These are phyloP conservation scores for Rhizomucor pusillus DNA, from an alignment of 371 early-diverging fungal species.

Conservation along the genomic window DNA sequence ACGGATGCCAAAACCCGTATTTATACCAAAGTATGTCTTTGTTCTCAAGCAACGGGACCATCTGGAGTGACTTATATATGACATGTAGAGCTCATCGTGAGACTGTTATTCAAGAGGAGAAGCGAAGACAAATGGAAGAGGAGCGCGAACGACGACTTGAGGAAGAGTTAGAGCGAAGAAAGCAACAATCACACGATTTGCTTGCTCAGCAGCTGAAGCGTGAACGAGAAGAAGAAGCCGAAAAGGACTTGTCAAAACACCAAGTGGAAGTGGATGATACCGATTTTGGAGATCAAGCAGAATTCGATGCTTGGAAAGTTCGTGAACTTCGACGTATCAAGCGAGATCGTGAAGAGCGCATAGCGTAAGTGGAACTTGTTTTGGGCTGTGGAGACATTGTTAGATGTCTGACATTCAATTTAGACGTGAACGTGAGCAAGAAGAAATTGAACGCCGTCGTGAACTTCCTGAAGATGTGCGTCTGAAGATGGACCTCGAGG, in stretches of 20 bases:
- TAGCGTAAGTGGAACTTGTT: constrained; percentile 50
- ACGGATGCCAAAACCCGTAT: constrained; percentile 74
- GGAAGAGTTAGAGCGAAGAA: constrained; percentile 62
- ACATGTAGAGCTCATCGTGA: constrained; percentile 62
- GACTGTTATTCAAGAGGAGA: constrained; percentile 64
- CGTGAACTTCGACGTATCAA: constrained; percentile 89
- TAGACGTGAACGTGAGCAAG: constrained; percentile 72
- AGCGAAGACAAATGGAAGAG: constrained; percentile 59
- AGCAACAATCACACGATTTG: constrained; percentile 72
- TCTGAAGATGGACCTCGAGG: constrained; percentile 65
- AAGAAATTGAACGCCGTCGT: constrained; percentile 78
- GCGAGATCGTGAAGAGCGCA: constrained; percentile 79
- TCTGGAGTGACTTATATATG: background rate
- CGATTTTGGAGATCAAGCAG: constrained; percentile 86
- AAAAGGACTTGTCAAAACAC: constrained; percentile 25
- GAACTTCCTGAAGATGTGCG: constrained; percentile 82
- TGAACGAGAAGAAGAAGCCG: constrained; percentile 28
- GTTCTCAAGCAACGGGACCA: background rate
- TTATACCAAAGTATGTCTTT: constrained; percentile 79
- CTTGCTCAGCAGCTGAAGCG: constrained; percentile 69
- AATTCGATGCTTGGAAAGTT: constrained; percentile 90
- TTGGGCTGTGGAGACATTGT: background rate
- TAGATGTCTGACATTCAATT: background rate
- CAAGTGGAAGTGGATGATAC: constrained; percentile 82
- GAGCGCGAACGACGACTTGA: constrained; percentile 49